Evolutionary conservation across 345 rosid species (phyloP), one percentile per base, ranked within the genome.

Genomic region (Linum usitatissimum): DNA sequence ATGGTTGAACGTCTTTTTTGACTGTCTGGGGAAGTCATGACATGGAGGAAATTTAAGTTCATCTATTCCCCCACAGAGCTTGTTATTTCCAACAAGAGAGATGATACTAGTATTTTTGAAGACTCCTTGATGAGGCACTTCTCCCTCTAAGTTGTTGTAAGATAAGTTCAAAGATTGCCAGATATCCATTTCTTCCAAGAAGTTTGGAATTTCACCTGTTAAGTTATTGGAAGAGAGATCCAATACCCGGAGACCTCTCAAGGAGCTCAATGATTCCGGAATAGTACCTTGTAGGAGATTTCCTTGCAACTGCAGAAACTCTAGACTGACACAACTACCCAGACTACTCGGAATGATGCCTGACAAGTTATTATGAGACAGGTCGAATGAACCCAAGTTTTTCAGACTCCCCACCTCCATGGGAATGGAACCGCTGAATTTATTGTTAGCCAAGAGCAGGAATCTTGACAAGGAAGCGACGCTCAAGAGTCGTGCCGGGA

Each of bases 101-200:
- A 20, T 54, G 5, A 20, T 21, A 3, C 10, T 55, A n/a, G 20
- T 10, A 55, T 55, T 55, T 8, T 21, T 55, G 5, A 55, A 55
- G 10, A 18, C 30, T 6, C 75, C 75, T 62, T 56, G 42, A 7
- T 1, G 0, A 0, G 67, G 18, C 18, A 66, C 48, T 19, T 66
- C 60, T 13, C 75, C 75, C 20, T 66, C 67, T 12, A 71, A 62
- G 4, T 71, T 14, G 18, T 71, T 71, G 17, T 15, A 66, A 9
- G 75, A 66, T 30, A 71, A 57, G 34, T 71, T 71, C 34, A 71
- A 38, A 21, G 14, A 14, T 31, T 18, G 38, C n/a, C 62, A 60
- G 13, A 55, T 15, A 18, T 21, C 12, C 55, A 28, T 15, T 0
- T 28, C 31, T 31, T 66, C 53, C 7, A 66, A 45, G 39, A 56